phyloP scores from a whole-genome alignment of 805 yeast species.

The Debaryomyces tyrocola region DNA sequence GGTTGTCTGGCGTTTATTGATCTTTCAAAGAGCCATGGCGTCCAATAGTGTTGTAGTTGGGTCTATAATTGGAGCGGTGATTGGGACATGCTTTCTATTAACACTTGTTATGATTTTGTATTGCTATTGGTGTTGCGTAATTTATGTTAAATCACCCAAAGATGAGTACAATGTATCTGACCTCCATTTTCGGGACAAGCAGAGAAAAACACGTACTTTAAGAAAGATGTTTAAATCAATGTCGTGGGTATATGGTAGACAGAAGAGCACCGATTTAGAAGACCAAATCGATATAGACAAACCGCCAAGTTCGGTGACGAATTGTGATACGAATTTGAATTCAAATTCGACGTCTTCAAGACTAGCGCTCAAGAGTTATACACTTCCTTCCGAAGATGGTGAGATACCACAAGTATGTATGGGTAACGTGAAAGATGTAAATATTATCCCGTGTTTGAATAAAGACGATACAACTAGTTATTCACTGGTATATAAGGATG shows the following conservation, averaged over 20 bases:
- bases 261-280: neutral
- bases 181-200: neutral
- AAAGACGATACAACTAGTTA: constrained; percentile 1
- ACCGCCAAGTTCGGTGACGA: constrained; percentile 1
- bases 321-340: neutral
- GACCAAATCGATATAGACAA: neutral
- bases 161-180: constrained; percentile 1
- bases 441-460: neutral
- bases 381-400: neutral
- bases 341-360: neutral
- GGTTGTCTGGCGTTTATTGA: neutral
- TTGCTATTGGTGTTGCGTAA: constrained; percentile 4
- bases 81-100: constrained; percentile 2
- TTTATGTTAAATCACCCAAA: constrained; percentile 2
- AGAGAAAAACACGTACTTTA: neutral
- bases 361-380: neutral
- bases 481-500: constrained; percentile 7
- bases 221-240: too few species aligned
- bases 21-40: neutral
- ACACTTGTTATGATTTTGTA: neutral
- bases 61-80: constrained; percentile 5
- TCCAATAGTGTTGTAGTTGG: constrained; percentile 5
- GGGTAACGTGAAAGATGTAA: neutral
- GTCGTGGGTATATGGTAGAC: neutral
- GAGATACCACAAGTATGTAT: neutral